Conservation (phyloP, 768 basidiomycete genomes). For the Royoungia palumana region DNA sequence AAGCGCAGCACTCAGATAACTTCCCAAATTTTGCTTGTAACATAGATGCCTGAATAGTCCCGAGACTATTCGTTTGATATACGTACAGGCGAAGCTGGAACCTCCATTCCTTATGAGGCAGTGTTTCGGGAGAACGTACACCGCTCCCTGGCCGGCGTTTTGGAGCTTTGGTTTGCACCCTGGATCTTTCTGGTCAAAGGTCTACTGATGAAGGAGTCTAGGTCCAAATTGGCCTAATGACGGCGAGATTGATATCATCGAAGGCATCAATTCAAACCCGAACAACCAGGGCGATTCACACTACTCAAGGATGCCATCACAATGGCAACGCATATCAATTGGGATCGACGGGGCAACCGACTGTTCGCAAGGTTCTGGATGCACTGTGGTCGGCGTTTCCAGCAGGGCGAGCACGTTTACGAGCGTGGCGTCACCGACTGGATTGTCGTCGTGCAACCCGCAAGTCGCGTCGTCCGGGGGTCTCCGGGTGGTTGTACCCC, state of each 20-base stretch:
- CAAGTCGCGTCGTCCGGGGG: neutral
- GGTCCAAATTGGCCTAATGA: slow-evolving; percentile 39
- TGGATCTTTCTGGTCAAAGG: neutral
- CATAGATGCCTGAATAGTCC: too few relatives aligned
- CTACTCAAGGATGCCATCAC: slow-evolving; percentile 39
- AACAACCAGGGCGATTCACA: slow-evolving; percentile 59
- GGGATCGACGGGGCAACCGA: slow-evolving; percentile 26
- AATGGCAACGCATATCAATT: slow-evolving; percentile 28
- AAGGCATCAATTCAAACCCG: slow-evolving; percentile 51
- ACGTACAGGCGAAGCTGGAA: too few relatives aligned
- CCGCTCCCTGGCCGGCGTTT: slow-evolving; percentile 33
- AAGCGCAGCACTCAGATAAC: too few relatives aligned
- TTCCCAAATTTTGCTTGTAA: too few relatives aligned
- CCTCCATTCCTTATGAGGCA: too few relatives aligned
- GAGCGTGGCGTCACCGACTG: neutral
- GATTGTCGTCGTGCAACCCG: neutral
- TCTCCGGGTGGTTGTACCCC: neutral
- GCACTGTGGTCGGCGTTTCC: slow-evolving; percentile 23
- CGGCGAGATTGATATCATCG: slow-evolving; percentile 61
- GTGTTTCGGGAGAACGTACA: too few relatives aligned
- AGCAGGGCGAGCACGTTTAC: neutral
- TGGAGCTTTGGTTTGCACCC: slow-evolving; percentile 28
- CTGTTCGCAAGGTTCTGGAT: slow-evolving; percentile 26
- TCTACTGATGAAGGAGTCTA: slow-evolving; percentile 2
- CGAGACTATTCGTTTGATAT: too few relatives aligned